Percentiles rank a stretch among this genome's conserved stretches.
Evolutionary conservation across 306 rosid species (phyloP).

Genomic region (Dryas octopetala): DNA sequence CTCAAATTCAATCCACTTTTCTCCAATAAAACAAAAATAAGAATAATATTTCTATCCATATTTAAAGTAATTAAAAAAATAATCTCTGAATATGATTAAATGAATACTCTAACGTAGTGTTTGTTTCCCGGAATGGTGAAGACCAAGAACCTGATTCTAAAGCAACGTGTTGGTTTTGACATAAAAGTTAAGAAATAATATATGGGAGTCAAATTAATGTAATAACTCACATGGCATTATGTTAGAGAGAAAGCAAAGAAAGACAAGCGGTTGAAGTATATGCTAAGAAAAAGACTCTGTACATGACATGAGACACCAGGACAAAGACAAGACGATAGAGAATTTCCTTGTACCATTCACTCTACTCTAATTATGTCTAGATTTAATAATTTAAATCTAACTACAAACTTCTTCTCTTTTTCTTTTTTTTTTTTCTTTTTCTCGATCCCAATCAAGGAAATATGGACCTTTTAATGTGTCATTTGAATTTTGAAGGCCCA

Average conservation of each 20-base stretch:
- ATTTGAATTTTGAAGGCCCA: too few relatives aligned
- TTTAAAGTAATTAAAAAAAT: too few relatives aligned
- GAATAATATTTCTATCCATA: too few relatives aligned
- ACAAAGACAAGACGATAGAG: not conserved
- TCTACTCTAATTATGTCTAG: too few relatives aligned
- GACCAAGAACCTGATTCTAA: not conserved
- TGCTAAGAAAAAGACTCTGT: not conserved
- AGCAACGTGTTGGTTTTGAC: constrained; percentile 6
- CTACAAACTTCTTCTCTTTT: not conserved
- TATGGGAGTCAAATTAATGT: not conserved
- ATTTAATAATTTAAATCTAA: too few relatives aligned
- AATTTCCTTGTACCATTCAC: not conserved
- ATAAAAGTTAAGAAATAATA: not conserved
- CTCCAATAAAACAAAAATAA: too few relatives aligned
- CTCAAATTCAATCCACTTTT: too few relatives aligned
- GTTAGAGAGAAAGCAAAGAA: not conserved
- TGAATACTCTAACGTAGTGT: not conserved
- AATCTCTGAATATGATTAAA: not conserved
- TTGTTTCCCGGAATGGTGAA: too few relatives aligned
- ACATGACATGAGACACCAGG: not conserved
- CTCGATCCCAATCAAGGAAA: not conserved
- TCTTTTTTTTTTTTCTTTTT: too few relatives aligned
- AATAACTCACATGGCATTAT: not conserved
- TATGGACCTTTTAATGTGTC: too few relatives aligned
- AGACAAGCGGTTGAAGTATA: not conserved